Evolutionary conservation across 2,329 filamentous ascomycete species (phyloP).

Genomic region (Podosphaera leucotricha): DNA sequence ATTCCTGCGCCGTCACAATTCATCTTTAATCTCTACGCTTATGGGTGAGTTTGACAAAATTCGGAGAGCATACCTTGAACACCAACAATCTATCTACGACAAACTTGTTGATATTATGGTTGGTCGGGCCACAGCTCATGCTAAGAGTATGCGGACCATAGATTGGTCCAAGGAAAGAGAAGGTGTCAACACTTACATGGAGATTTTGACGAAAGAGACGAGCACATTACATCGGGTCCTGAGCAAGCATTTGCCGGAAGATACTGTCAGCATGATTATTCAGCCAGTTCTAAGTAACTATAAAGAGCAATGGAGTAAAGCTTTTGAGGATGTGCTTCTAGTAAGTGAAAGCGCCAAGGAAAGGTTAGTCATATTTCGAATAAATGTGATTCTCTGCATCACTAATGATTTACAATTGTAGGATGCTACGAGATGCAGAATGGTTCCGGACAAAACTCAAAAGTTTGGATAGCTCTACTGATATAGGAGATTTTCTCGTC

Average conservation of each 20-base stretch:
- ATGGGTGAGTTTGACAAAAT: slow-evolving; percentile 20
- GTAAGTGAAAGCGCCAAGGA: slow-evolving; percentile 35
- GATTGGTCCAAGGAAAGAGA: slow-evolving; percentile 30
- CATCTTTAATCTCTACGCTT: slow-evolving; percentile 27
- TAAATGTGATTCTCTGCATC: background rate
- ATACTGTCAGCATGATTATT: slow-evolving; percentile 44
- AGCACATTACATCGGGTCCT: slow-evolving; percentile 45
- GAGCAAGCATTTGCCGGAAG: slow-evolving; percentile 40
- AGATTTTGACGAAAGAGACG: slow-evolving; percentile 47
- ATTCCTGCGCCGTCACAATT: slow-evolving; percentile 57
- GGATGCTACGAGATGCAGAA: slow-evolving; percentile 39
- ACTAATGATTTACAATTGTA: slow-evolving; percentile 12
- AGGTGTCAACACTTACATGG: slow-evolving; percentile 38
- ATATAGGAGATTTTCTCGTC: slow-evolving; percentile 45
- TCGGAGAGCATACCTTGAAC: slow-evolving; percentile 27
- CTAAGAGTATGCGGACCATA: slow-evolving; percentile 38
- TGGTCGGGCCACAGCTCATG: slow-evolving; percentile 34
- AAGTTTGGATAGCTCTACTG: slow-evolving; percentile 40
- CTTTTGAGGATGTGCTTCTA: slow-evolving; percentile 34
- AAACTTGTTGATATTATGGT: slow-evolving; percentile 55
- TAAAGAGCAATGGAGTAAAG: slow-evolving; percentile 38
- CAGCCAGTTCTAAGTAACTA: slow-evolving; percentile 43
- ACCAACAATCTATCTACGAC: slow-evolving; percentile 48
- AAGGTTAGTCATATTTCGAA: slow-evolving; percentile 23
- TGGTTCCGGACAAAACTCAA: slow-evolving; percentile 35